Conservation (phyloP, 192 early-diverging fungal species). For the Tieghemiomyces parasiticus region DNA sequence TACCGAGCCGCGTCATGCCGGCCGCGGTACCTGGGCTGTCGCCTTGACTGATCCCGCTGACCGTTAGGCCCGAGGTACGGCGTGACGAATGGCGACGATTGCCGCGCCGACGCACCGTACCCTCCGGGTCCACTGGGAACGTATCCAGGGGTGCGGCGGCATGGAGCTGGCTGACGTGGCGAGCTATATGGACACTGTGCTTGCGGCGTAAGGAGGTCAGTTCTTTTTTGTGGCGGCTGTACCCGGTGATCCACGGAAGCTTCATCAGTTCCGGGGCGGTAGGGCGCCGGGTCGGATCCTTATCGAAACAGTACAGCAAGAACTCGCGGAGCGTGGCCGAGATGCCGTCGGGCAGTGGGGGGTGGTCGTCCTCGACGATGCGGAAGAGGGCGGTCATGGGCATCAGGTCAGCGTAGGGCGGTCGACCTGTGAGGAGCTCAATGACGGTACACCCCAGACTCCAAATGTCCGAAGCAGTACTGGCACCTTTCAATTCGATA, state of each 20-base stretch:
- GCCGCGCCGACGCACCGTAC: no score
- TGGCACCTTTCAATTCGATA: slow-evolving; percentile 82
- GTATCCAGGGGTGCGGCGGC: no score
- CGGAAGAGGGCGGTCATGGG: slow-evolving; percentile 86
- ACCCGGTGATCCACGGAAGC: slow-evolving; percentile 58
- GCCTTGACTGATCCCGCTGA: no score
- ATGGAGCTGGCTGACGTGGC: slow-evolving; percentile 1
- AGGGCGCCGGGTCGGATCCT: slow-evolving; percentile 55
- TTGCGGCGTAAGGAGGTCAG: slow-evolving; percentile 31
- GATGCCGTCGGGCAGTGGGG: slow-evolving; percentile 67
- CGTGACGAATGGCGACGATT: no score
- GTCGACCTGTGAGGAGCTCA: slow-evolving; percentile 84
- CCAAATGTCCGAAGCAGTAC: slow-evolving; percentile 87
- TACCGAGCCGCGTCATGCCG: no score
- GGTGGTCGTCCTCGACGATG: slow-evolving; percentile 84
- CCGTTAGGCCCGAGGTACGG: no score
- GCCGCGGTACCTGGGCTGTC: no score
- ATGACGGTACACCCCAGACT: slow-evolving; percentile 88
- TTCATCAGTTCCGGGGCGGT: slow-evolving; percentile 53
- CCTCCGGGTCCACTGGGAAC: no score
- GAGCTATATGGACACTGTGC: slow-evolving; percentile 30
- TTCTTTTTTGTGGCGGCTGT: slow-evolving; percentile 27
- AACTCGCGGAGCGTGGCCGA: slow-evolving; percentile 71
- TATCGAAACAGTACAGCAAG: slow-evolving; percentile 70
- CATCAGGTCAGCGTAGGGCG: slow-evolving; percentile 74